Percentiles rank a stretch among this genome's conserved stretches.
Conservation (phyloP, 164 flowering plant genomes). For the Vitis vinifera region DNA sequence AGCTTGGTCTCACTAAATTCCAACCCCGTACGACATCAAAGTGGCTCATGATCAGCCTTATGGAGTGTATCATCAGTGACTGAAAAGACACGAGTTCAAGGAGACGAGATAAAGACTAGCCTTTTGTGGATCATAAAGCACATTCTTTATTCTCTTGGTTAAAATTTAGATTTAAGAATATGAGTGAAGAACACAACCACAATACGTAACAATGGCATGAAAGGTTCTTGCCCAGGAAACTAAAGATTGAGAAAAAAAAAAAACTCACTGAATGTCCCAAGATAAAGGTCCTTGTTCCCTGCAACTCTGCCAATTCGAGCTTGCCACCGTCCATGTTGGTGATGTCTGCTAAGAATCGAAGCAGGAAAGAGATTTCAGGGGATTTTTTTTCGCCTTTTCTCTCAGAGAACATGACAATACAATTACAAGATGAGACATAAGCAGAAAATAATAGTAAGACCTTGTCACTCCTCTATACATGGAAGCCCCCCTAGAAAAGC, state of each 20-base stretch:
- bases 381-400: neutral
- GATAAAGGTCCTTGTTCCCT: conserved; percentile 71
- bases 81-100: too few species aligned
- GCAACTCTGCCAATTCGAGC: conserved; percentile 75
- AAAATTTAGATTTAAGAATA: neutral
- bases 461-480: conserved; percentile 80
- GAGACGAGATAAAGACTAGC: neutral
- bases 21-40: neutral
- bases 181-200: too few species aligned
- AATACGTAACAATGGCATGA: too few species aligned
- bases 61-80: neutral
- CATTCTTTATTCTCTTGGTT: neutral
- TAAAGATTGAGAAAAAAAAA: neutral
- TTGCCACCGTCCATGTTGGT: conserved; percentile 80
- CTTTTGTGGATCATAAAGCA: neutral
- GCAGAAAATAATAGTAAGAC: conserved; percentile 19
- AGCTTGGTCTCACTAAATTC: conserved; percentile 1
- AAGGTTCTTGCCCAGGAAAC: neutral
- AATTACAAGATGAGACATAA: neutral
- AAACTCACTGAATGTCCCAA: conserved; percentile 70
- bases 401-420: neutral
- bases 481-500: conserved; percentile 78
- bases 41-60: conserved; percentile 6
- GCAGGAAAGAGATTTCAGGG: conserved; percentile 5
- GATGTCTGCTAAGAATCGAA: conserved; percentile 45